phyloP scores from a whole-genome alignment of 148 eudicot species.

The Rhododendron molle region DNA sequence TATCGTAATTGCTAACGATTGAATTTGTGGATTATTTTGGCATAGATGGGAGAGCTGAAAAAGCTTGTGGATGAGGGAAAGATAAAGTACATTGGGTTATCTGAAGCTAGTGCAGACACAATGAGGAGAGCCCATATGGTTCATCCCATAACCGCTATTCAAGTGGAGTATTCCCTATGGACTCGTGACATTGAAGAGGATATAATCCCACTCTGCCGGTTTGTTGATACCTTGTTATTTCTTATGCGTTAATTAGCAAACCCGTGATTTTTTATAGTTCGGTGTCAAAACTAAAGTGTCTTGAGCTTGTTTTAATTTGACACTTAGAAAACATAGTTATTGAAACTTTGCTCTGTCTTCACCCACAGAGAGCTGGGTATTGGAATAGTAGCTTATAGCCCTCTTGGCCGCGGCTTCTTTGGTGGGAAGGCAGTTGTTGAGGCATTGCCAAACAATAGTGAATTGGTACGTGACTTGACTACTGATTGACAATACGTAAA shows the following conservation, averaged over 20 bases:
- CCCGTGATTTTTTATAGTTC: background rate
- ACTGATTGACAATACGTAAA: background rate
- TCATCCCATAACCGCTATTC: constrained; percentile 49
- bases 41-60: constrained; percentile 49
- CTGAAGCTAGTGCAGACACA: constrained; percentile 46
- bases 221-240: background rate
- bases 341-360: background rate
- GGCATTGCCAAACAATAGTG: background rate
- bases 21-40: background rate
- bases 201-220: constrained; percentile 23
- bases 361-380: constrained; percentile 18
- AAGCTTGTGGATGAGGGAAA: constrained; percentile 61
- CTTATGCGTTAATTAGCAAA: background rate
- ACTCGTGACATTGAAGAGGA: constrained; percentile 25
- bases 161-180: constrained; percentile 26
- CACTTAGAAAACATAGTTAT: background rate
- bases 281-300: background rate
- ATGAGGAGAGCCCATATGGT: constrained; percentile 47
- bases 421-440: constrained; percentile 4
- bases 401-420: constrained; percentile 25
- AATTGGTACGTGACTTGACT: background rate
- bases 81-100: constrained; percentile 45
- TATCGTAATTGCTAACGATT: background rate
- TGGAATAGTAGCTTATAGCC: constrained; percentile 26
- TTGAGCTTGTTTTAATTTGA: background rate